Evolutionary conservation across 73 alveolate species (phyloP), one percentile per base, ranked within the genome.

Genomic region (Urostyla sp.): DNA sequence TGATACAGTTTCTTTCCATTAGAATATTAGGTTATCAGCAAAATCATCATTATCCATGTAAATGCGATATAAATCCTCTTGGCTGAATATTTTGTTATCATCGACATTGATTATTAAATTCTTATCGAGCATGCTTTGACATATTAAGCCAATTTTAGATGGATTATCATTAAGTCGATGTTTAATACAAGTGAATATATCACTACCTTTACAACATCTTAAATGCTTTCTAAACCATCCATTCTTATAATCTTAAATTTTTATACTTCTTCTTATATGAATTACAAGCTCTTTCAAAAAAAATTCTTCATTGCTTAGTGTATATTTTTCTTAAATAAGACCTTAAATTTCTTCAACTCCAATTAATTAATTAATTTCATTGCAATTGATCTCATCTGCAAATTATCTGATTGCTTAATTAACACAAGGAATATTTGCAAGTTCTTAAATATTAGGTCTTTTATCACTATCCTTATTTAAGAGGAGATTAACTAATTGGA

Each of bases 401-500:
- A 87, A 93, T 18, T 88, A 40, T 18, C 67, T 87, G 36, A 93
- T 93, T 16, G 81, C 48, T 67, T 93, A 80, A 28, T 84, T 86
- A 21, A 93, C 75, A 56, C 92, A 75, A 7, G 98, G 98, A 54
- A 83, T 69, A 13, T 67, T 45, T 1, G 96, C 90, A 23, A 93
- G 52, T 57, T 96, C 98, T 79, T 92, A 91, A 28, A 95, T 87
- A n/a, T 83, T 75, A n/a, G 99, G 99, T 35, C 99, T 72, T 52
- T 77, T 90, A 50, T 76, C 48, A 18, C 96, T 91, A 84, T 96
- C 95, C 54, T 94, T 96, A 35, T 92, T 90, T 31, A 96, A 87
- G 69, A 91, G 88, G 11, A 79, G 54, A 10, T 80, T 59, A 0
- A 93, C 75, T 0, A 93, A 81, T 79, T 79, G 37, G 21, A 67